Conservation (phyloP, 371 early-diverging fungal species). For the Mortierella sp. region DNA sequence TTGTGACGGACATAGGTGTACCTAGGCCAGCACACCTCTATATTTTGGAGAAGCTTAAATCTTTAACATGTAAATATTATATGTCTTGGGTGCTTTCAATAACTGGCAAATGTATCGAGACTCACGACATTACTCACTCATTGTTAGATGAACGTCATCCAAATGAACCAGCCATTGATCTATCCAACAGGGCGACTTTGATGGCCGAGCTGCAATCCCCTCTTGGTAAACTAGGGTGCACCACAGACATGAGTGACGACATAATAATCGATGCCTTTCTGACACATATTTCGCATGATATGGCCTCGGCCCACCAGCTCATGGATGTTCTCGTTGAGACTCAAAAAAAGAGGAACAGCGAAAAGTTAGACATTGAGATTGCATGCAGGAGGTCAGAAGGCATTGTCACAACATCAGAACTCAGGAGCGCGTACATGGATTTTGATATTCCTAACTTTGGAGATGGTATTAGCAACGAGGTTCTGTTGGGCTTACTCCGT, state of each 20-base stretch:
- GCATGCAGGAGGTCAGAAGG: slow-evolving; percentile 64
- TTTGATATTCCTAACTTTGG: slow-evolving; percentile 60
- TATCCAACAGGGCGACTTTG: slow-evolving; percentile 23
- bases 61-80: slow-evolving; percentile 6
- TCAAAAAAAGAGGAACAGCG: slow-evolving; percentile 57
- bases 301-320: slow-evolving; percentile 27
- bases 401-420: slow-evolving; percentile 58
- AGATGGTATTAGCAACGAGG: slow-evolving; percentile 39
- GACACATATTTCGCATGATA: slow-evolving; percentile 55
- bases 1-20: neutral
- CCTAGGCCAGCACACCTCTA: slow-evolving; percentile 3
- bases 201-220: slow-evolving; percentile 41
- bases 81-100: neutral
- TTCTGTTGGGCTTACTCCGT: slow-evolving; percentile 50
- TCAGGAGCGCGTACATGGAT: slow-evolving; percentile 65
- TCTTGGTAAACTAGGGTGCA: slow-evolving; percentile 61
- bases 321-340: slow-evolving; percentile 62
- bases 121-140: neutral
- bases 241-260: slow-evolving; percentile 61
- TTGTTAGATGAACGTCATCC: slow-evolving; percentile 11
- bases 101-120: neutral
- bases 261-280: slow-evolving; percentile 66
- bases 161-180: slow-evolving; percentile 23
- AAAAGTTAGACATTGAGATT: slow-evolving; percentile 58
- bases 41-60: slow-evolving; percentile 1